Evolutionary conservation across 495 filamentous ascomycete species (phyloP), one percentile per base, ranked within the genome.

Genomic region (Aspergillus mulundensis): DNA sequence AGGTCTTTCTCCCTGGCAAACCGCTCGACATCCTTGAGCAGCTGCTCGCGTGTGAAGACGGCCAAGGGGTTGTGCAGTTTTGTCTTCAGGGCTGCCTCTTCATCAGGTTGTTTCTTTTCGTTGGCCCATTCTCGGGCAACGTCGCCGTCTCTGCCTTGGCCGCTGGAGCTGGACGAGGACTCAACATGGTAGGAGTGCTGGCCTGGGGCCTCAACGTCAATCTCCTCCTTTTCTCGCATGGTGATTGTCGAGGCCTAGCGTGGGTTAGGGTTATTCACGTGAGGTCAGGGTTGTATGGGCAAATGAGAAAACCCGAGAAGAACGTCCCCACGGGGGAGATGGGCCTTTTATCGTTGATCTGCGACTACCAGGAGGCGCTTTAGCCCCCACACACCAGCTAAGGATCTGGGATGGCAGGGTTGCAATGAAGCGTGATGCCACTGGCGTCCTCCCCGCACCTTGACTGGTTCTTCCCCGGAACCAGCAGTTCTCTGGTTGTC

Each of bases 1-100:
- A 89, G 67, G 6, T 75, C 71, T 50, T 84, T 73, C 24, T 79
- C 70, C 2, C 59, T 67, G 15, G 82, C 85, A 62, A 86, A 90
- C 3, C 75, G 70, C 52, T 81, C 83, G 25, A 84, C 85, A 68
- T 80, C 79, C 34, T 73, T 65, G 21, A 67, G 68, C 3, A 90
- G 72, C 58, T 82, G 74, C 18, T 78, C 74, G n/a, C 74, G 68
- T 28, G 72, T 71, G 24, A 84, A 71, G 21, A 80, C 83, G 14
- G 74, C 72, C 8, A 90, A 74, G 44, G 87, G 87, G 49, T 64
- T 64, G 47, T 59, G 60, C 48, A 40, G 48, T 50, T 59, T 64
- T 8, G 45, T 56, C 7, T 54, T 88, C 16, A 12, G 8, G n/a
- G 34, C 39, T 0, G n/a, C 20, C 28, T 57, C 34, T 6, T 40